Conservation (phyloP, 495 filamentous ascomycete species). For the Haplographium delicatum region DNA sequence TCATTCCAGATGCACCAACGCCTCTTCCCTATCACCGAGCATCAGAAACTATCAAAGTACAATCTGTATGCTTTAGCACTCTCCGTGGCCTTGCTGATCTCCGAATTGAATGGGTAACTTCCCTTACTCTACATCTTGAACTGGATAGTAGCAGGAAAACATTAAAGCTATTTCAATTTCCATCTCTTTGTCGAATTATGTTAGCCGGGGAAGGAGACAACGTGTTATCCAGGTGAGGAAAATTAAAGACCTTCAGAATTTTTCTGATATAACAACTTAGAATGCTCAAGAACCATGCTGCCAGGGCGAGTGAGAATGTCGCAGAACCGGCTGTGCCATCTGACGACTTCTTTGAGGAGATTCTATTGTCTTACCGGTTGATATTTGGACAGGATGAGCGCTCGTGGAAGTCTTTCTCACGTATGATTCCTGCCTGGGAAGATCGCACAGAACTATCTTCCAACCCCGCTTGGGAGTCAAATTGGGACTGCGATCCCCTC, state of each 20-base stretch:
- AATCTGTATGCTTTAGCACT: conserved; percentile 1
- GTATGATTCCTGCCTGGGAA: background rate
- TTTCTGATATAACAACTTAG: background rate
- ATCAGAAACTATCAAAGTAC: background rate
- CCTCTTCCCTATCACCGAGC: background rate
- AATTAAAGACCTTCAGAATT: background rate
- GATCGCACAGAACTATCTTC: background rate
- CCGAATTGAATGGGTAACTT: conserved; percentile 8
- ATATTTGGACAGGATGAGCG: conserved; percentile 5
- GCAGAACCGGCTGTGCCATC: background rate
- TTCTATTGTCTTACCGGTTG: conserved; percentile 5
- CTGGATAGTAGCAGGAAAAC: conserved; percentile 8
- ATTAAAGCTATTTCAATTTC: conserved; percentile 9
- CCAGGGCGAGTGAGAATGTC: background rate
- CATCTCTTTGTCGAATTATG: conserved; percentile 9
- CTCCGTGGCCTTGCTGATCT: conserved; percentile 1
- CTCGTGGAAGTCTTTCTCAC: conserved; percentile 8
- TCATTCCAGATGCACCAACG: background rate
- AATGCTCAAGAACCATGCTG: conserved; percentile 2
- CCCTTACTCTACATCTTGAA: background rate
- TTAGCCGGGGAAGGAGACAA: background rate
- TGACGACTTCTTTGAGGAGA: conserved; percentile 4
- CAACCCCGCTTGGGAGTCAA: too few relatives aligned
- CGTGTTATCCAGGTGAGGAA: conserved; percentile 3
- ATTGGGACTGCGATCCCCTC: background rate